phyloP scores from a whole-genome alignment of 805 yeast species.

The Lachancea cidri region DNA sequence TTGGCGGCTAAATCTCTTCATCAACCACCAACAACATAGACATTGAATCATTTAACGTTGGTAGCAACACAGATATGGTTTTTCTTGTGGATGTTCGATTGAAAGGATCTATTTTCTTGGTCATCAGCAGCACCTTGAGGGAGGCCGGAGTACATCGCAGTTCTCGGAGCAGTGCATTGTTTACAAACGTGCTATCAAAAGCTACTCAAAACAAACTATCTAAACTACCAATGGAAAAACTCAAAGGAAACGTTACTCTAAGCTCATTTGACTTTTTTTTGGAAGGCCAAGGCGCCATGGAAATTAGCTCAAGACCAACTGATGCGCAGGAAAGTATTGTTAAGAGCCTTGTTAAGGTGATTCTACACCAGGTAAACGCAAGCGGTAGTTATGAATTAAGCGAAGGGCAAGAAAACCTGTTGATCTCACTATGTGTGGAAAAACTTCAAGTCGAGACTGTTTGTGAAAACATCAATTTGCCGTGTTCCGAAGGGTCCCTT shows the following conservation, averaged over 20 bases:
- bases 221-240: conserved; percentile 4
- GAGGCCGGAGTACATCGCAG: conserved; percentile 1
- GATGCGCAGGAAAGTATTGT: conserved; percentile 21
- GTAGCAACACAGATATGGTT: conserved; percentile 6
- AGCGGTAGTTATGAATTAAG: conserved; percentile 9
- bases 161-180: conserved; percentile 1
- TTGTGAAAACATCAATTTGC: conserved; percentile 7
- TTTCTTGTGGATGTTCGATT: conserved; percentile 20
- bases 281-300: conserved; percentile 27
- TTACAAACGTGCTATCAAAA: conserved; percentile 11
- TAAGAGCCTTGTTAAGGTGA: conserved; percentile 20
- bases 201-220: conserved; percentile 15
- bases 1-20: not conserved
- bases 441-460: conserved; percentile 16
- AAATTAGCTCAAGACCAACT: conserved; percentile 22
- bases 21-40: not conserved
- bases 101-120: conserved; percentile 5
- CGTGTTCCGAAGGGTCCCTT: not conserved
- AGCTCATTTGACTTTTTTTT: conserved; percentile 13
- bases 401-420: conserved; percentile 22
- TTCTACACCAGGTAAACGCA: conserved; percentile 17
- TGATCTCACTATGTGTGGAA: conserved; percentile 24
- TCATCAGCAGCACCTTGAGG: conserved; percentile 1
- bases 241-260: conserved; percentile 10
- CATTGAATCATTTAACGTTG: conserved; percentile 1